phyloP scores from a whole-genome alignment of 306 rosid species.

The Prunus mume region DNA sequence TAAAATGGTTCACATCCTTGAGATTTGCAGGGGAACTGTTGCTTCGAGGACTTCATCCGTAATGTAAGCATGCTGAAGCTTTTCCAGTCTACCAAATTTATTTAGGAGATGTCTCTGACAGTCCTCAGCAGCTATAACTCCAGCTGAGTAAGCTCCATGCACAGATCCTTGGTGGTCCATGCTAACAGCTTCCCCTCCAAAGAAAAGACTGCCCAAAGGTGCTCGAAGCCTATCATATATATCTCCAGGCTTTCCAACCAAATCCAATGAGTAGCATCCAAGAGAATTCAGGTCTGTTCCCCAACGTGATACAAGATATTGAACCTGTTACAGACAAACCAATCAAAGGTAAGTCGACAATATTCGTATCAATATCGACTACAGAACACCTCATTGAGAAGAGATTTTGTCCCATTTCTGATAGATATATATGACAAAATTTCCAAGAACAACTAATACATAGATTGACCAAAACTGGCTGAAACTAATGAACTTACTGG shows the following conservation, averaged over 20 bases:
- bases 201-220: constrained; percentile 48
- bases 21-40: constrained; percentile 18
- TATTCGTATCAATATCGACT: neutral
- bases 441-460: too few species aligned
- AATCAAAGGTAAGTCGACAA: neutral
- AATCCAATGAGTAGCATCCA: constrained; percentile 68
- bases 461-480: neutral
- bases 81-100: constrained; percentile 7
- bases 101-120: constrained; percentile 10
- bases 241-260: constrained; percentile 66
- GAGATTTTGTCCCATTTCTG: neutral
- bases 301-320: constrained; percentile 71
- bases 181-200: constrained; percentile 45
- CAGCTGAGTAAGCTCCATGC: constrained; percentile 49
- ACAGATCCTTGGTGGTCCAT: constrained; percentile 74
- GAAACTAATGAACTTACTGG: constrained; percentile 42
- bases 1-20: constrained; percentile 14
- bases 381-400: constrained; percentile 8
- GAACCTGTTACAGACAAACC: constrained; percentile 45
- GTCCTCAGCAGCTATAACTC: constrained; percentile 38
- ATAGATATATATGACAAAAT: too few species aligned
- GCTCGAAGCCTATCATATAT: constrained; percentile 69
- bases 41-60: neutral
- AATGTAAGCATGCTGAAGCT: neutral
- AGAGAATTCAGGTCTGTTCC: constrained; percentile 74